Percentiles rank a stretch among this genome's conserved stretches.
Evolutionary conservation across 2,329 filamentous ascomycete genomes (phyloP).

Genomic region (Calonectria crousiana): DNA sequence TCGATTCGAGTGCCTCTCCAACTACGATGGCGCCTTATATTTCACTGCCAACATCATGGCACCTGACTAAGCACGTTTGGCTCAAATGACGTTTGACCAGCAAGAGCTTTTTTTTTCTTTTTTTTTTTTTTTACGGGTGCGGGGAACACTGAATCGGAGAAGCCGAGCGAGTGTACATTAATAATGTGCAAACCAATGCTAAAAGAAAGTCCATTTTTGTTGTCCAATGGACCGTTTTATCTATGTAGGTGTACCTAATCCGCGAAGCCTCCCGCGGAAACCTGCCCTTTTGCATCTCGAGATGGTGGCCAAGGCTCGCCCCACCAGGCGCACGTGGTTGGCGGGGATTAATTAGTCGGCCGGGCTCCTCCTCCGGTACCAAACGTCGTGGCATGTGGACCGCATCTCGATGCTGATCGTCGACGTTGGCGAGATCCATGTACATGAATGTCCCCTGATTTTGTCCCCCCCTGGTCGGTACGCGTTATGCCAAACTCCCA

Average conservation of each 20-base stretch:
- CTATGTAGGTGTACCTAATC: neutral
- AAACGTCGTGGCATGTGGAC: conserved; percentile 2
- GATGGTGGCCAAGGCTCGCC: neutral
- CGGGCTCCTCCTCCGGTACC: neutral
- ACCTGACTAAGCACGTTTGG: neutral
- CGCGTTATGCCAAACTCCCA: neutral
- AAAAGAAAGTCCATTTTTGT: neutral
- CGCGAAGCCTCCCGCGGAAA: conserved; percentile 15
- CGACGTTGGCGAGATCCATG: neutral
- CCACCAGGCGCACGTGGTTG: neutral
- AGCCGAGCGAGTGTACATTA: neutral
- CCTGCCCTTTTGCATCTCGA: conserved; percentile 15
- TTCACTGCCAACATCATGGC: neutral
- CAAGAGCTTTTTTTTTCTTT: neutral
- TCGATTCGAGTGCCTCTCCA: neutral
- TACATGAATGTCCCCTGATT: neutral
- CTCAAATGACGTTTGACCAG: neutral
- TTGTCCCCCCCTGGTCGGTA: neutral
- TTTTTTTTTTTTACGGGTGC: neutral
- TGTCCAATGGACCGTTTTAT: neutral
- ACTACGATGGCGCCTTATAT: conserved; percentile 5
- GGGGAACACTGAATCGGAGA: neutral
- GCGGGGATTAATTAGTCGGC: conserved; percentile 8
- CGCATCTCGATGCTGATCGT: conserved; percentile 8
- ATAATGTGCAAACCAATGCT: neutral